These are phyloP conservation scores for Cairneyella variabilis DNA, from an alignment of 495 filamentous ascomycete species.

Conservation along the genomic window DNA sequence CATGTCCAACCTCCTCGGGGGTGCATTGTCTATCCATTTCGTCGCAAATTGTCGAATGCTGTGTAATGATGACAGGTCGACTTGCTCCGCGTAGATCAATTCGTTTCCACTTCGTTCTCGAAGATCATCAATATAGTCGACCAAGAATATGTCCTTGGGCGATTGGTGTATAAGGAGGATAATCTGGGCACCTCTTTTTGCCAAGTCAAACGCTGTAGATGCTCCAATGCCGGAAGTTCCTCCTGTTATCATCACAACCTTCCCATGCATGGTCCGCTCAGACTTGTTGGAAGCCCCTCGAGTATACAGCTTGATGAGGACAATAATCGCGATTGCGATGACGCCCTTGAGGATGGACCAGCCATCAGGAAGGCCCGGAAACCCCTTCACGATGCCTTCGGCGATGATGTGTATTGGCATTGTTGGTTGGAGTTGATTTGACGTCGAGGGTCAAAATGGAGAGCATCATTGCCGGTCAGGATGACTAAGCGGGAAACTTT, in stretches of 20 bases:
- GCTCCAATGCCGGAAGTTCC: slow-evolving; percentile 94
- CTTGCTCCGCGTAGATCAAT: slow-evolving; percentile 91
- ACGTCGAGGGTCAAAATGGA: too few species aligned
- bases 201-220: slow-evolving; percentile 66
- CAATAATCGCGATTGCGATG: slow-evolving; percentile 56
- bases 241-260: slow-evolving; percentile 91
- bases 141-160: slow-evolving; percentile 78
- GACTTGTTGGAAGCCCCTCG: slow-evolving; percentile 69
- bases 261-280: slow-evolving; percentile 86
- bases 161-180: slow-evolving; percentile 83
- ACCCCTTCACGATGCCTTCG: slow-evolving; percentile 58
- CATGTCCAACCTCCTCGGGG: slow-evolving; percentile 89
- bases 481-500: too few species aligned
- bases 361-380: slow-evolving; percentile 32
- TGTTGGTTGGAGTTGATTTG: too few species aligned
- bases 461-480: too few species aligned
- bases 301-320: slow-evolving; percentile 72
- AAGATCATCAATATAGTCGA: slow-evolving; percentile 88
- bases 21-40: slow-evolving; percentile 95
- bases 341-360: slow-evolving; percentile 55
- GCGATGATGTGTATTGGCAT: slow-evolving; percentile 82
- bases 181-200: slow-evolving; percentile 80
- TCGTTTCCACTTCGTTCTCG: slow-evolving; percentile 76
- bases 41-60: slow-evolving; percentile 94
- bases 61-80: slow-evolving; percentile 81